A percentile compares a stretch with the other conserved stretches of the same genome.
Evolutionary conservation across 2,329 filamentous ascomycete species (phyloP).

Genomic region (Hymenoscyphus linearis): DNA sequence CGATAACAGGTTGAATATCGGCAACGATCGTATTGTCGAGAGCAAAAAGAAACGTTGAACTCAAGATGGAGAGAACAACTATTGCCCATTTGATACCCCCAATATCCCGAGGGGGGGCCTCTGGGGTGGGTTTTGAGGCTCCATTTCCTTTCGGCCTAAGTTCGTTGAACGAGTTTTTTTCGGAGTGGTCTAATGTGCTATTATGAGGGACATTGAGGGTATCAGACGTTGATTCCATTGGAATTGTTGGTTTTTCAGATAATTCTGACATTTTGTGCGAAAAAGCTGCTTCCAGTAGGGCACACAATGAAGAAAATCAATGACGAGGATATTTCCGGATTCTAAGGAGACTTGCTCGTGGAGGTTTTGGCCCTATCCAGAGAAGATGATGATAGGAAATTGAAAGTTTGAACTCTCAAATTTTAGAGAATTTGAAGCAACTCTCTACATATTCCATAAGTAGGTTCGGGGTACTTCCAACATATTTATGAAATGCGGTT

Average conservation of each 20-base stretch:
- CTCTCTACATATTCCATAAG: not conserved
- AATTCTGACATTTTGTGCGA: slow-evolving; percentile 5
- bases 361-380: not conserved
- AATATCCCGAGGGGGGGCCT: slow-evolving; percentile 26
- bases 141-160: slow-evolving; percentile 20
- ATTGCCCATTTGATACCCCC: slow-evolving; percentile 27
- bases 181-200: slow-evolving; percentile 14
- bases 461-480: not conserved
- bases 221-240: slow-evolving; percentile 4
- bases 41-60: slow-evolving; percentile 32
- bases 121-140: slow-evolving; percentile 3
- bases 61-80: slow-evolving; percentile 28
- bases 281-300: not conserved
- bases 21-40: slow-evolving; percentile 10
- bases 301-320: not conserved
- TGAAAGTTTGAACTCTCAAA: not conserved
- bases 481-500: not conserved
- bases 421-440: not conserved
- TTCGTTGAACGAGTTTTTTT: slow-evolving; percentile 20
- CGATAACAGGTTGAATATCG: slow-evolving; percentile 7
- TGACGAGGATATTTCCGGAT: not conserved
- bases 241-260: not conserved
- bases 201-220: slow-evolving; percentile 14
- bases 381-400: not conserved
- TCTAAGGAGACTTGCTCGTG: not conserved